Conservation (phyloP, 2,329 filamentous ascomycete species). For the Colletotrichum sp. region DNA sequence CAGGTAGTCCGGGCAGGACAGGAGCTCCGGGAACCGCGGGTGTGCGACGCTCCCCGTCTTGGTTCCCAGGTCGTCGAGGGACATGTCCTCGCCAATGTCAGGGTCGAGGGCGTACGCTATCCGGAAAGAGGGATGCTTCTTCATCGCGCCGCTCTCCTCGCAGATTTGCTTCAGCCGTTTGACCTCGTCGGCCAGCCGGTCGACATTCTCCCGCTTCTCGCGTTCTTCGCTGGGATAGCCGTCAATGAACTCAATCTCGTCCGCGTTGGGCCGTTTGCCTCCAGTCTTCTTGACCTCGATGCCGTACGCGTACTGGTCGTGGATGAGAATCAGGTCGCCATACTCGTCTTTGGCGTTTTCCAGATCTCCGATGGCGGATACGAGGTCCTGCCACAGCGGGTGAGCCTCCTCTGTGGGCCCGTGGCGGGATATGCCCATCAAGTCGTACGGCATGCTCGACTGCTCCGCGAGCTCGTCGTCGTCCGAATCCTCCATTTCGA, state of each 20-base stretch:
- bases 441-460: slow-evolving; percentile 33
- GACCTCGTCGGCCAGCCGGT: slow-evolving; percentile 37
- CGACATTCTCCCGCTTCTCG: slow-evolving; percentile 36
- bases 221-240: slow-evolving; percentile 44
- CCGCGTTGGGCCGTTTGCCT: slow-evolving; percentile 33
- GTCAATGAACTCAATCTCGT: slow-evolving; percentile 49
- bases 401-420: slow-evolving; percentile 46
- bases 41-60: slow-evolving; percentile 39
- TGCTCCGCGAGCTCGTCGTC: slow-evolving; percentile 1
- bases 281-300: slow-evolving; percentile 34
- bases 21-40: slow-evolving; percentile 46
- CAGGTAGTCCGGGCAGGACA: slow-evolving; percentile 54
- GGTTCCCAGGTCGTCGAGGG: slow-evolving; percentile 37
- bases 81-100: slow-evolving; percentile 44
- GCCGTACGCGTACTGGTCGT: slow-evolving; percentile 41
- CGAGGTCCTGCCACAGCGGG: slow-evolving; percentile 50
- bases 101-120: slow-evolving; percentile 46
- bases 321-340: slow-evolving; percentile 46
- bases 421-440: slow-evolving; percentile 39
- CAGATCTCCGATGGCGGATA: slow-evolving; percentile 48
- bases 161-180: slow-evolving; percentile 43
- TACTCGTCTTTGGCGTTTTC: slow-evolving; percentile 53
- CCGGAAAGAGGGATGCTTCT: slow-evolving; percentile 42
- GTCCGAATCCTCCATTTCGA: slow-evolving; percentile 1
- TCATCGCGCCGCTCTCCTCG: slow-evolving; percentile 45